Conservation (phyloP, 2,329 filamentous ascomycete species). For the Colletotrichum scovillei region DNA sequence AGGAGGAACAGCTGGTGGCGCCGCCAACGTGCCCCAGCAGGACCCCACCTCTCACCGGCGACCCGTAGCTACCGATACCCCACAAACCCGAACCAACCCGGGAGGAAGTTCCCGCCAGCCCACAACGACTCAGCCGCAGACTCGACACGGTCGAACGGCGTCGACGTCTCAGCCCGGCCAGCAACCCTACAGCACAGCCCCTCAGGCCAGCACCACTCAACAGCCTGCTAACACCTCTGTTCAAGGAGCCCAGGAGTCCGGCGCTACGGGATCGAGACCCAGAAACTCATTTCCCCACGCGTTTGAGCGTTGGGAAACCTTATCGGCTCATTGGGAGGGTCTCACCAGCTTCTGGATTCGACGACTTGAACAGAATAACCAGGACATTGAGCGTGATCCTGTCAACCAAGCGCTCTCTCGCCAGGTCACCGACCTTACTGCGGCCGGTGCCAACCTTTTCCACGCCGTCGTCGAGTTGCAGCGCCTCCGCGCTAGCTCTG, state of each 20-base stretch:
- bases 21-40: constrained; percentile 30
- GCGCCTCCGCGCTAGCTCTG: constrained; percentile 90
- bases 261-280: constrained; percentile 50
- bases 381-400: constrained; percentile 84
- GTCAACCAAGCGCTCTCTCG: constrained; percentile 89
- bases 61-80: constrained; percentile 31
- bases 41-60: constrained; percentile 35
- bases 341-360: constrained; percentile 98
- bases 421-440: constrained; percentile 96
- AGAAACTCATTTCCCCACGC: constrained; percentile 91
- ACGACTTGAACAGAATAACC: constrained; percentile 88
- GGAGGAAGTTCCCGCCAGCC: constrained; percentile 40
- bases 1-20: constrained; percentile 28
- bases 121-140: constrained; percentile 35
- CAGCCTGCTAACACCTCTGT: constrained; percentile 29
- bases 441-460: constrained; percentile 95
- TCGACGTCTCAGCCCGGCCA: constrained; percentile 41
- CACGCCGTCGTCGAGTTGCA: constrained; percentile 98
- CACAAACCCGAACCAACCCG: constrained; percentile 38
- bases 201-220: constrained; percentile 38
- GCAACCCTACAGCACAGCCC: constrained; percentile 40
- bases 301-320: constrained; percentile 96
- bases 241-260: constrained; percentile 47
- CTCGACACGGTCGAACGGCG: constrained; percentile 36
- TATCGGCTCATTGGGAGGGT: constrained; percentile 98